Percentiles rank a stretch among this genome's conserved stretches.
Evolutionary conservation across 78 protist species (phyloP).

Genomic region (Isochrysis galbana): DNA sequence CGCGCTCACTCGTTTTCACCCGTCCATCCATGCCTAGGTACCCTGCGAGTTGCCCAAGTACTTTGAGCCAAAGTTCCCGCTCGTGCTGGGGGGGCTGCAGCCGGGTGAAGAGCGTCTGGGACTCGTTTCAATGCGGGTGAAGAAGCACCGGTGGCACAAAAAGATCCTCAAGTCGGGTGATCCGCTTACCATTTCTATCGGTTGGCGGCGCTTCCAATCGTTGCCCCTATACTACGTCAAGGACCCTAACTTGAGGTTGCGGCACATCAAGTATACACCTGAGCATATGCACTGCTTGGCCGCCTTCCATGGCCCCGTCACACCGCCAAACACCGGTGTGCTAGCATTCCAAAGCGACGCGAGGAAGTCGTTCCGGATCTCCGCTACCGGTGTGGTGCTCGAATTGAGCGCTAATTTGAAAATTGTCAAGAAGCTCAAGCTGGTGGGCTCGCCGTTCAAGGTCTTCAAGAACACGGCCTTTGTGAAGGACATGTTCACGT

Average conservation of each 20-base stretch:
- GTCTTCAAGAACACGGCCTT: constrained; percentile 94
- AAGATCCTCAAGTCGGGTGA: constrained; percentile 91
- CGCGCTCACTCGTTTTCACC: too few species aligned
- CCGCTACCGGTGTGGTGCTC: constrained; percentile 91
- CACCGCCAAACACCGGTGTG: constrained; percentile 78
- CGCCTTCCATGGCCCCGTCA: constrained; percentile 78
- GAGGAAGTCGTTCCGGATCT: constrained; percentile 77
- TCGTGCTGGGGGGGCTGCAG: constrained; percentile 92
- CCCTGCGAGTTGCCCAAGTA: constrained; percentile 89
- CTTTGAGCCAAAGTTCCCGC: constrained; percentile 85
- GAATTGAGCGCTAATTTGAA: constrained; percentile 75
- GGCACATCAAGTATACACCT: constrained; percentile 97
- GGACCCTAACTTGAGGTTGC: constrained; percentile 81
- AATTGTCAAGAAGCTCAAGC: constrained; percentile 97
- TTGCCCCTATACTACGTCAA: constrained; percentile 74
- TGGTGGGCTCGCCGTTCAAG: constrained; percentile 89
- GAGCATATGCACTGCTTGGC: constrained; percentile 97
- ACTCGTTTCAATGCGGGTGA: constrained; percentile 78
- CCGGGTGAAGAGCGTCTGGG: constrained; percentile 85
- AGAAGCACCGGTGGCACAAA: constrained; percentile 95
- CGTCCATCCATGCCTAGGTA: too few species aligned
- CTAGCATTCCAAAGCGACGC: constrained; percentile 53
- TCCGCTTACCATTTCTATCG: constrained; percentile 94
- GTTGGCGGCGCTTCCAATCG: constrained; percentile 98
- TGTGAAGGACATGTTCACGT: constrained; percentile 72